Percentiles rank a stretch among this genome's conserved stretches.
These are phyloP conservation scores for Sphaerobolus stellatus DNA, from an alignment of 1,284 basidiomycete species.

Conservation along the genomic window DNA sequence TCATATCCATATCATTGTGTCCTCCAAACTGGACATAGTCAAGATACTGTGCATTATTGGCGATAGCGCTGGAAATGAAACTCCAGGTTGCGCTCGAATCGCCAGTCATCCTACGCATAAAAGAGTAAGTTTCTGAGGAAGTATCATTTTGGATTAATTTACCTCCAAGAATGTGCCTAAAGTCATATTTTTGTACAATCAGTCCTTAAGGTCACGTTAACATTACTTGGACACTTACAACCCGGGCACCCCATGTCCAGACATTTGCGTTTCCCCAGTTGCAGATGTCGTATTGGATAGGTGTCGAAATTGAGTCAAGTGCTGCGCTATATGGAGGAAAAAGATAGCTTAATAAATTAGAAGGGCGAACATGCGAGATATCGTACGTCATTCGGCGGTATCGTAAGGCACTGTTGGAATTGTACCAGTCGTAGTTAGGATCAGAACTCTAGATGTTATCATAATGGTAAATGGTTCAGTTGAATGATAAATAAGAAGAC, in stretches of 20 bases:
- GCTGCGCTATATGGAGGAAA: conserved; percentile 36
- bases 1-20: conserved; percentile 65
- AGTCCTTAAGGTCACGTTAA: no score
- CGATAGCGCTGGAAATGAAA: conserved; percentile 47
- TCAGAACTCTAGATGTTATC: not conserved
- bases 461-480: not conserved
- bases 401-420: conserved; percentile 55
- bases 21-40: conserved; percentile 45
- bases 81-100: conserved; percentile 51
- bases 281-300: conserved; percentile 50
- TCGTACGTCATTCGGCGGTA: conserved; percentile 55
- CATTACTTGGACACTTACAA: no score
- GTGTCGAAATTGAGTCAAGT: conserved; percentile 38
- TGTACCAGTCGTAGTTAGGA: conserved; percentile 30
- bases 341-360: no score
- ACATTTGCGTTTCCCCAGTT: conserved; percentile 53
- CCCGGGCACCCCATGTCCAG: conserved; percentile 54
- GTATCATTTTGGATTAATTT: no score
- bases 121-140: no score
- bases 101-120: conserved; percentile 41
- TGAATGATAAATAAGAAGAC: no score
- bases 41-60: conserved; percentile 42
- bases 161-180: conserved; percentile 52
- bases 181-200: no score
- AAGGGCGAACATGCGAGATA: no score